phyloP scores from a whole-genome alignment of 371 early-diverging fungal genomes.

The Rhizopus delemar region DNA sequence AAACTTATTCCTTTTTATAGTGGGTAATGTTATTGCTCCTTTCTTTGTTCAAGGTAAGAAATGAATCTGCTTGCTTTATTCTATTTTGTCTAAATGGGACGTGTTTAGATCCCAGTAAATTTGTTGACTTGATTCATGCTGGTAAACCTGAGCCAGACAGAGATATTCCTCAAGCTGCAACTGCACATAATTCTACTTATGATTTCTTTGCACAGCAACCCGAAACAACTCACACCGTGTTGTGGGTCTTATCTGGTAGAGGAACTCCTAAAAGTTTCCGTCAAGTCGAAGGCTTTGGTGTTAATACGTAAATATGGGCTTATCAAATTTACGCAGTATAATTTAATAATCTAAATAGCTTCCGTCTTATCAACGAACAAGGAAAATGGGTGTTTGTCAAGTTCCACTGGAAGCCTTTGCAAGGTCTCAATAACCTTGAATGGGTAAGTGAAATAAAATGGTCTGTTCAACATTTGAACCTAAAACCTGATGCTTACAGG shows the following conservation, averaged over 20 bases:
- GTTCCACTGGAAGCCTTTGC: slow-evolving; percentile 55
- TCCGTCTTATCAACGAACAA: slow-evolving; percentile 49
- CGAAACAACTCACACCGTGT: slow-evolving; percentile 45
- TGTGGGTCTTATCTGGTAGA: slow-evolving; percentile 50
- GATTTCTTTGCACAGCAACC: slow-evolving; percentile 54
- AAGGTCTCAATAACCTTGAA: slow-evolving; percentile 41
- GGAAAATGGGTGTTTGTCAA: slow-evolving; percentile 48
- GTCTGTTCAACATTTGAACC: no score
- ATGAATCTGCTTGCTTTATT: not conserved
- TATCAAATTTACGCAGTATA: no score
- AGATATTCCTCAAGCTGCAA: slow-evolving; percentile 50
- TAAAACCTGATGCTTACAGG: not conserved
- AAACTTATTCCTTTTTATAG: slow-evolving; percentile 8
- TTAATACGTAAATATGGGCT: slow-evolving; percentile 24
- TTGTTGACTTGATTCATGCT: slow-evolving; percentile 55
- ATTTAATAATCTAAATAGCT: slow-evolving; percentile 3
- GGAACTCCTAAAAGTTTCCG: slow-evolving; percentile 46
- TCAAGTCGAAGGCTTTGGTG: slow-evolving; percentile 50
- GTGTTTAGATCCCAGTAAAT: slow-evolving; percentile 45
- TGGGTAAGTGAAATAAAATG: slow-evolving; percentile 24
- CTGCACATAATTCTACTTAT: slow-evolving; percentile 53
- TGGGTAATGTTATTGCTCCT: slow-evolving; percentile 49
- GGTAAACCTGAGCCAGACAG: slow-evolving; percentile 51
- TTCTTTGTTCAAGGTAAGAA: slow-evolving; percentile 45
- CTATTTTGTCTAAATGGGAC: no score